These are phyloP conservation scores for Rhamnella rubrinervis DNA, from an alignment of 331 rosid species.

Conservation along the genomic window DNA sequence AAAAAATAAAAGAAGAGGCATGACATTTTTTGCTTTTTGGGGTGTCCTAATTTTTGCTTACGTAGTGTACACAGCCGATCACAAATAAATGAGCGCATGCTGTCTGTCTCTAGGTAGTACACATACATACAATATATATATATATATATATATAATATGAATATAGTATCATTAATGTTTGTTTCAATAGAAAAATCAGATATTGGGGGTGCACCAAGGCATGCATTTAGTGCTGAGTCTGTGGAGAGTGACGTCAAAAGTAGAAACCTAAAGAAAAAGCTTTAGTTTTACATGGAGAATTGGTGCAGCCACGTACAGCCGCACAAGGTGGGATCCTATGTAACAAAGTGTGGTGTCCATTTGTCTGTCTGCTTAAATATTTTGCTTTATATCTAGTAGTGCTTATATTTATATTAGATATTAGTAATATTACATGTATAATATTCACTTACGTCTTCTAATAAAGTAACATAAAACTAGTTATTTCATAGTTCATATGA, in stretches of 20 bases:
- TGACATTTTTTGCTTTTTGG: not conserved
- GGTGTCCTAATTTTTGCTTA: constrained; percentile 19
- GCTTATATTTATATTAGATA: too few relatives aligned
- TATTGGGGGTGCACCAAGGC: too few relatives aligned
- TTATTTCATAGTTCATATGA: too few relatives aligned
- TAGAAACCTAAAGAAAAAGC: constrained; percentile 1
- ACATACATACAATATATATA: too few relatives aligned
- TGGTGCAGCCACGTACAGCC: constrained; percentile 5
- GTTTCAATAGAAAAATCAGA: too few relatives aligned
- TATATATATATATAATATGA: too few relatives aligned
- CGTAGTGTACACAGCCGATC: not conserved
- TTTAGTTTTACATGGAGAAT: constrained; percentile 15
- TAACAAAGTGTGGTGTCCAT: constrained; percentile 17
- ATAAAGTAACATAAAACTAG: too few relatives aligned
- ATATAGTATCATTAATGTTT: too few relatives aligned
- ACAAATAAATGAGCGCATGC: not conserved
- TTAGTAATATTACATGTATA: too few relatives aligned
- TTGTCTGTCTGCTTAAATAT: constrained; percentile 22
- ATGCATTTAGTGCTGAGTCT: constrained; percentile 7
- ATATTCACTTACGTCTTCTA: too few relatives aligned
- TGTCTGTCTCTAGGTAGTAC: not conserved
- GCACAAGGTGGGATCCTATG: constrained; percentile 41
- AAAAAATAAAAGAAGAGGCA: not conserved
- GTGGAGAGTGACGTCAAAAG: constrained; percentile 21
- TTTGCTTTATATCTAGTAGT: not conserved